phyloP scores from a whole-genome alignment of 2,329 filamentous ascomycete genomes.

The Orbilia javanica region DNA sequence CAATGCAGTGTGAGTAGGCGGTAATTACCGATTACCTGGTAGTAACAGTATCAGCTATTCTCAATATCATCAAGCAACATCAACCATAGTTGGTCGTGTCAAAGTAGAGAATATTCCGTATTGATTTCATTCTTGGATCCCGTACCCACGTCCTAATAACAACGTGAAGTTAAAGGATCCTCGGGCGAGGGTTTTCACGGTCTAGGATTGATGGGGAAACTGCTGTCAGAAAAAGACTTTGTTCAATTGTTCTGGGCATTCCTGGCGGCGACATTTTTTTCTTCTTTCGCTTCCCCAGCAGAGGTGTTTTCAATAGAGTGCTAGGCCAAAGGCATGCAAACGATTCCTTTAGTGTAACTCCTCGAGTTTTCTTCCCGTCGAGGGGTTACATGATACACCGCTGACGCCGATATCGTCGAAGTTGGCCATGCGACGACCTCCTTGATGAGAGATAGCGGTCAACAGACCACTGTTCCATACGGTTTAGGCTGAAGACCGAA shows the following conservation, averaged over 20 bases:
- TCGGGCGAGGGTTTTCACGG: slow-evolving; percentile 1
- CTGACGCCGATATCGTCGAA: slow-evolving; percentile 39
- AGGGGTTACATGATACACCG: slow-evolving; percentile 43
- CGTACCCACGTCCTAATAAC: neutral
- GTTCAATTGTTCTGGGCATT: slow-evolving; percentile 39
- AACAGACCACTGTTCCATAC: neutral
- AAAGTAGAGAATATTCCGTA: neutral
- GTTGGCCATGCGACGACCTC: slow-evolving; percentile 4
- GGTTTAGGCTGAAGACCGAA: slow-evolving; percentile 37
- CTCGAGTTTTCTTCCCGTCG: neutral
- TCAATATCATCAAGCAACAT: neutral
- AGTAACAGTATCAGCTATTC: slow-evolving; percentile 8
- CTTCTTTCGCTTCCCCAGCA: slow-evolving; percentile 11
- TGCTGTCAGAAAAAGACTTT: slow-evolving; percentile 27
- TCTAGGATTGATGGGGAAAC: slow-evolving; percentile 50
- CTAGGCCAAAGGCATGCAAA: slow-evolving; percentile 35
- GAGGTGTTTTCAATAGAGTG: slow-evolving; percentile 49
- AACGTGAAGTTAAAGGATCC: slow-evolving; percentile 8
- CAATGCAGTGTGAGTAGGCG: neutral
- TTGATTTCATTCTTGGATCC: slow-evolving; percentile 2
- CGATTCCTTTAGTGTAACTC: slow-evolving; percentile 12
- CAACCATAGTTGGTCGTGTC: neutral
- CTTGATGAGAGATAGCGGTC: slow-evolving; percentile 28
- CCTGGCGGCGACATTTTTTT: slow-evolving; percentile 47
- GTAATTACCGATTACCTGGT: neutral